phyloP scores from a whole-genome alignment of 1,139 yeast genomes.

The Arxiozyma slooffiae region DNA sequence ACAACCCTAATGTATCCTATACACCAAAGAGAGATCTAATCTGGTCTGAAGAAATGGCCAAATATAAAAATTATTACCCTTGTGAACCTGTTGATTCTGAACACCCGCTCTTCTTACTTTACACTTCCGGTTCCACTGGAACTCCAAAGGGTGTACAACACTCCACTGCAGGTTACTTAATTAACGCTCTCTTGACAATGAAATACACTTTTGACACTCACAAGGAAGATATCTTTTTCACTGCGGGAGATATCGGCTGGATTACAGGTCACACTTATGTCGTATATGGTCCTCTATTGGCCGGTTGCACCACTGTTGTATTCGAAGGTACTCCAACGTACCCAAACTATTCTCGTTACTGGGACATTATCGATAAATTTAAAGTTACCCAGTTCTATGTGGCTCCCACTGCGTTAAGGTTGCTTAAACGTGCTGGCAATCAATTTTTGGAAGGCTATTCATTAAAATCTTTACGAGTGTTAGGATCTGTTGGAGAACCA shows the following conservation, averaged over 20 bases:
- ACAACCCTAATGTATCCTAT: slow-evolving; percentile 57
- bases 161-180: slow-evolving; percentile 68
- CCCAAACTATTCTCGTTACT: slow-evolving; percentile 68
- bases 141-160: slow-evolving; percentile 96
- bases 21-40: slow-evolving; percentile 56
- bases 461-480: slow-evolving; percentile 54
- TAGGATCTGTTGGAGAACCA: slow-evolving; percentile 89
- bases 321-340: slow-evolving; percentile 85
- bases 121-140: slow-evolving; percentile 96
- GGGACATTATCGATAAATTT: slow-evolving; percentile 73
- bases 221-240: slow-evolving; percentile 59
- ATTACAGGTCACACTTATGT: slow-evolving; percentile 80
- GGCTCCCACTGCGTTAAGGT: slow-evolving; percentile 82
- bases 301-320: slow-evolving; percentile 73
- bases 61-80: slow-evolving; percentile 70
- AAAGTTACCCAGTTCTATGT: slow-evolving; percentile 77
- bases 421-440: slow-evolving; percentile 75
- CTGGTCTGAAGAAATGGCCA: slow-evolving; percentile 70
- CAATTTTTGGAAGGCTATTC: slow-evolving; percentile 54
- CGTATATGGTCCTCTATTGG: slow-evolving; percentile 69
- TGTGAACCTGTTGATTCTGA: slow-evolving; percentile 84
- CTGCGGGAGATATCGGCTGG: slow-evolving; percentile 89
- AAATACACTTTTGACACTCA: slow-evolving; percentile 72
- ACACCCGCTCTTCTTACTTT: slow-evolving; percentile 86
- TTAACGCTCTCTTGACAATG: slow-evolving; percentile 61